Conservation (phyloP, 2,329 filamentous ascomycete genomes). For the Clonostachys chloroleuca region DNA sequence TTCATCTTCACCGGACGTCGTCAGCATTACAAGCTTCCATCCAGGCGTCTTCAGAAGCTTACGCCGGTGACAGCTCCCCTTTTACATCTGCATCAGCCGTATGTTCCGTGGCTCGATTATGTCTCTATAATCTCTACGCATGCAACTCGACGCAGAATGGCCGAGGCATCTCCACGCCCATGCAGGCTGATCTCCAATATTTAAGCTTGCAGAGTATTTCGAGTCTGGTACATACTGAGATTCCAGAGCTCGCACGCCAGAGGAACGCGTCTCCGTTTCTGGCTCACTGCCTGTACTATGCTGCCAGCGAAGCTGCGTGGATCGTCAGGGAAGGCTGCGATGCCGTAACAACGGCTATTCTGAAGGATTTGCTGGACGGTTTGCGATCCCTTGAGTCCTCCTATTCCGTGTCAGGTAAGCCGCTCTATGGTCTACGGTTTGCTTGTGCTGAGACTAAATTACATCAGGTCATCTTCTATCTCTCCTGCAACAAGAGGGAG, state of each 20-base stretch:
- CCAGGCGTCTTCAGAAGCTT: not conserved
- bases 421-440: no score
- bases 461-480: no score
- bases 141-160: conserved; percentile 7
- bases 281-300: conserved; percentile 7
- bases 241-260: not conserved
- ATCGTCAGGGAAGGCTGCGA: conserved; percentile 9
- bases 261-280: conserved; percentile 4
- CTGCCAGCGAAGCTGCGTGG: conserved; percentile 10
- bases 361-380: not conserved
- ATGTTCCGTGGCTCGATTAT: conserved; percentile 5
- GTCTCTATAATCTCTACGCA: conserved; percentile 10
- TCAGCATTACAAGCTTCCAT: conserved; percentile 4
- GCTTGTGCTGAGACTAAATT: no score
- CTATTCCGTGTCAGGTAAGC: no score
- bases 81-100: conserved; percentile 1
- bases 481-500: no score
- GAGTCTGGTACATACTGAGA: not conserved
- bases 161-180: conserved; percentile 1
- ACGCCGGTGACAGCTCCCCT: not conserved
- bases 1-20: conserved; percentile 6
- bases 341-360: conserved; percentile 1
- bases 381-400: no score
- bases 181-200: conserved; percentile 9
- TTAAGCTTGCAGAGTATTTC: conserved; percentile 3